Percentiles rank a stretch among this genome's conserved stretches.
phyloP scores from a whole-genome alignment of 2,329 filamentous ascomycete genomes.

The Clarireedia homoeocarpa region DNA sequence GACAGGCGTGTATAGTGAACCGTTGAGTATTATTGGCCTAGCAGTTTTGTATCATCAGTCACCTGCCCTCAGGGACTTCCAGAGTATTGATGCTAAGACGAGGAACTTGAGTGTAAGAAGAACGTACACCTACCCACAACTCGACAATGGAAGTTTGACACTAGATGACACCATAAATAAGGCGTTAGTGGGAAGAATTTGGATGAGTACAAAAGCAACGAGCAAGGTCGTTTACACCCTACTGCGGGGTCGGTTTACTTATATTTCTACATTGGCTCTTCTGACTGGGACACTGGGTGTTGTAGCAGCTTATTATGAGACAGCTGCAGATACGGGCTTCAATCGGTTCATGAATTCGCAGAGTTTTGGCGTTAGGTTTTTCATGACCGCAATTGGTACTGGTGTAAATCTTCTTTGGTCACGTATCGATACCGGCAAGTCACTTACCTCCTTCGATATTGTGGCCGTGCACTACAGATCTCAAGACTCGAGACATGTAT shows the following conservation, averaged over 20 bases:
- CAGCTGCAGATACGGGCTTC: constrained; percentile 29
- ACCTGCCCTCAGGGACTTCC: too few species aligned
- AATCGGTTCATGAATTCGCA: constrained; percentile 35
- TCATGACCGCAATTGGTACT: constrained; percentile 36
- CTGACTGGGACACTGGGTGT: neutral
- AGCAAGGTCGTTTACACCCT: too few species aligned
- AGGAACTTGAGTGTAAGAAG: too few species aligned
- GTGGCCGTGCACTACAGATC: constrained; percentile 10
- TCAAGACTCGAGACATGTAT: constrained; percentile 16
- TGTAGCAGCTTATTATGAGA: neutral
- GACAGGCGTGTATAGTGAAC: neutral
- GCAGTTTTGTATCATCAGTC: neutral
- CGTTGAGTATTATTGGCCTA: neutral
- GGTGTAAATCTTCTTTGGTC: constrained; percentile 35
- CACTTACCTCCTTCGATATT: constrained; percentile 20
- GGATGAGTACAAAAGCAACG: too few species aligned
- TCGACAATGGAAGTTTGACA: too few species aligned
- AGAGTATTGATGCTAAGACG: too few species aligned
- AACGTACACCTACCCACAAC: too few species aligned
- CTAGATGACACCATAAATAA: too few species aligned
- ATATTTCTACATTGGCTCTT: neutral
- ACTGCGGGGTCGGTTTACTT: neutral
- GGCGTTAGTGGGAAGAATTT: too few species aligned
- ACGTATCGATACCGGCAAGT: constrained; percentile 28
- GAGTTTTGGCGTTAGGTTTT: constrained; percentile 34